phyloP scores from a whole-genome alignment of 176 grass and related monocot genomes.

The Oryza officinalis region DNA sequence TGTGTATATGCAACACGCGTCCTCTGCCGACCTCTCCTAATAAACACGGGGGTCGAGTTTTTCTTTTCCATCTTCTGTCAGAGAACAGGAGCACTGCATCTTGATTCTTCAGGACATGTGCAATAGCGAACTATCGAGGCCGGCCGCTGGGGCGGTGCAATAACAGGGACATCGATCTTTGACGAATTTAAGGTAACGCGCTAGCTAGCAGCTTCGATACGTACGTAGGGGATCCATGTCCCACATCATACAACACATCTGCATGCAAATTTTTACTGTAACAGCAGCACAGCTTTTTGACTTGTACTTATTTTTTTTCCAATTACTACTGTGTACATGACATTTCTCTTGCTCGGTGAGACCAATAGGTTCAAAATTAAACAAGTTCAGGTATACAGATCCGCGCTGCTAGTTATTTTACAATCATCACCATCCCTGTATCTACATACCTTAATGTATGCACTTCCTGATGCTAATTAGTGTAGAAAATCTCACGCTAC shows the following conservation, averaged over 20 bases:
- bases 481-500: neutral
- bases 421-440: neutral
- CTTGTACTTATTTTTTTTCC: too few relatives aligned
- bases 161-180: neutral
- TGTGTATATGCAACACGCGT: slow-evolving; percentile 22
- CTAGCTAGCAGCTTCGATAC: neutral
- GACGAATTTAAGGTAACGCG: neutral
- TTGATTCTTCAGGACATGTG: neutral
- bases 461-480: neutral
- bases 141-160: neutral
- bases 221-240: neutral
- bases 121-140: slow-evolving; percentile 1
- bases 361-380: neutral
- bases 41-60: neutral
- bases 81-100: slow-evolving; percentile 19
- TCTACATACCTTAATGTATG: neutral
- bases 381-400: too few relatives aligned
- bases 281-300: neutral
- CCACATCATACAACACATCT: neutral
- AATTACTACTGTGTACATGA: too few relatives aligned
- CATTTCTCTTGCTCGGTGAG: too few relatives aligned
- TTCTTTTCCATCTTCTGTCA: neutral
- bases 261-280: neutral
- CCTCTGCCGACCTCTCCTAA: slow-evolving; percentile 45
- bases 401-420: too few relatives aligned